Conservation (phyloP, 371 early-diverging fungal species). For the Mortierella sp. region DNA sequence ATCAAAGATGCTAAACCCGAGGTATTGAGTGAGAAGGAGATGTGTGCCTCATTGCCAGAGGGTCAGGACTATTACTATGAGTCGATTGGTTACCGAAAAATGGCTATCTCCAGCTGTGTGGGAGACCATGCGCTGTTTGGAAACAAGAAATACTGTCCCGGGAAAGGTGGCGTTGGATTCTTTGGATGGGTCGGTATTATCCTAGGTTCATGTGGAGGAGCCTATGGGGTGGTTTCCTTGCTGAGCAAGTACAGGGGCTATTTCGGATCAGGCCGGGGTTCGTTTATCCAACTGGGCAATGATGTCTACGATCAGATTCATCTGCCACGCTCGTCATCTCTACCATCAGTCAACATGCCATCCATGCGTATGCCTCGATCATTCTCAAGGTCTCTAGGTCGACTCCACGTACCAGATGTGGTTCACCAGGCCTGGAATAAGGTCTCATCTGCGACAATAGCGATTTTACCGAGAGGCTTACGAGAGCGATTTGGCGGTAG, state of each 20-base stretch:
- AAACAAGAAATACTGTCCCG: slow-evolving; percentile 76
- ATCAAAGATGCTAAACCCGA: slow-evolving; percentile 72
- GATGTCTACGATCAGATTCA: slow-evolving; percentile 43
- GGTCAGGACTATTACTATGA: slow-evolving; percentile 71
- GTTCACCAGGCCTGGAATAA: slow-evolving; percentile 45
- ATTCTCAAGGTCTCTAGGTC: slow-evolving; percentile 30
- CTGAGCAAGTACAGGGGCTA: slow-evolving; percentile 33
- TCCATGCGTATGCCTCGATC: slow-evolving; percentile 30
- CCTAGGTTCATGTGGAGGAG: slow-evolving; percentile 31
- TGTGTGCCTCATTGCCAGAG: slow-evolving; percentile 64
- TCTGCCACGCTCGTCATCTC: slow-evolving; percentile 41
- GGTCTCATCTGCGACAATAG: slow-evolving; percentile 8
- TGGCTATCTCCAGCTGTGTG: slow-evolving; percentile 78
- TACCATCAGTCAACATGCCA: slow-evolving; percentile 48
- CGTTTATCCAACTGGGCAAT: slow-evolving; percentile 41
- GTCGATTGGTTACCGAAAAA: slow-evolving; percentile 78
- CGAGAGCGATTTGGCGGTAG: slow-evolving; percentile 30
- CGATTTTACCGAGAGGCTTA: slow-evolving; percentile 29
- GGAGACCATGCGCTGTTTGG: slow-evolving; percentile 73
- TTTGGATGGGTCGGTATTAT: slow-evolving; percentile 61
- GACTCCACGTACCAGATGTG: slow-evolving; percentile 34
- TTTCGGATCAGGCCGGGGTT: slow-evolving; percentile 22
- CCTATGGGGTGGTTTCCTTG: slow-evolving; percentile 20
- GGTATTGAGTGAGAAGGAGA: slow-evolving; percentile 54
- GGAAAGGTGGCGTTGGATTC: slow-evolving; percentile 60